A percentile compares a stretch with the other conserved stretches of the same genome.
These are phyloP conservation scores for Jacaranda copaia DNA, from an alignment of 257 asterid species.

Conservation along the genomic window DNA sequence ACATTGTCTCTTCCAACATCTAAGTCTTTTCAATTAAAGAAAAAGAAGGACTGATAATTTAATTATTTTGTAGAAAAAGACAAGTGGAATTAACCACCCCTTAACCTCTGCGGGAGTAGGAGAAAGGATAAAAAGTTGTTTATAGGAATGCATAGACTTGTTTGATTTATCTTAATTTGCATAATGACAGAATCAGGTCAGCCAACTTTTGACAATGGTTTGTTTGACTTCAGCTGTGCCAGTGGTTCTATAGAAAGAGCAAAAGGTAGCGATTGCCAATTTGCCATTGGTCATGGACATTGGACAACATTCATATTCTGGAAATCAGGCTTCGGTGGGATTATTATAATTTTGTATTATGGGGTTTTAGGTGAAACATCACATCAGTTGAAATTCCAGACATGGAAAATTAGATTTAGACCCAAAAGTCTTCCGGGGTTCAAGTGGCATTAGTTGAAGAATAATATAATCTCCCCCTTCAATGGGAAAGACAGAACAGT, in stretches of 20 bases:
- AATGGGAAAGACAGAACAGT: background rate
- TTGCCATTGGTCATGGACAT: no score
- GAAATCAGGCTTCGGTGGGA: background rate
- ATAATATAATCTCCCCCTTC: background rate
- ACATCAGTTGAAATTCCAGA: slow-evolving; percentile 37
- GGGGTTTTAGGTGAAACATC: slow-evolving; percentile 32
- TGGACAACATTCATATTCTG: slow-evolving; percentile 1
- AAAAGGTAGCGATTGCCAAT: background rate
- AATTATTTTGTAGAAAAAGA: background rate
- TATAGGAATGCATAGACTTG: background rate
- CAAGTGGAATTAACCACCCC: background rate
- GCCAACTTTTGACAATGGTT: slow-evolving; percentile 14
- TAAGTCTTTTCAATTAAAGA: background rate
- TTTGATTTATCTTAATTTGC: background rate
- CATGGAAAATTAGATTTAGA: slow-evolving; percentile 30
- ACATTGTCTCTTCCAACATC: no score
- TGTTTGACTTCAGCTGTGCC: background rate
- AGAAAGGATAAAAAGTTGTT: background rate
- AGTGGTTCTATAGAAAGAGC: background rate
- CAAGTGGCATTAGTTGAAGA: slow-evolving; percentile 32
- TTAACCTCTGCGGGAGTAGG: slow-evolving; percentile 12
- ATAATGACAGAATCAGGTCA: background rate
- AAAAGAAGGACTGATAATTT: background rate
- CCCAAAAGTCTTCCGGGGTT: background rate
- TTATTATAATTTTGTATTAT: background rate